Evolutionary conservation across 805 yeast genomes (phyloP).

Genomic region (Candida endomychidarum): DNA sequence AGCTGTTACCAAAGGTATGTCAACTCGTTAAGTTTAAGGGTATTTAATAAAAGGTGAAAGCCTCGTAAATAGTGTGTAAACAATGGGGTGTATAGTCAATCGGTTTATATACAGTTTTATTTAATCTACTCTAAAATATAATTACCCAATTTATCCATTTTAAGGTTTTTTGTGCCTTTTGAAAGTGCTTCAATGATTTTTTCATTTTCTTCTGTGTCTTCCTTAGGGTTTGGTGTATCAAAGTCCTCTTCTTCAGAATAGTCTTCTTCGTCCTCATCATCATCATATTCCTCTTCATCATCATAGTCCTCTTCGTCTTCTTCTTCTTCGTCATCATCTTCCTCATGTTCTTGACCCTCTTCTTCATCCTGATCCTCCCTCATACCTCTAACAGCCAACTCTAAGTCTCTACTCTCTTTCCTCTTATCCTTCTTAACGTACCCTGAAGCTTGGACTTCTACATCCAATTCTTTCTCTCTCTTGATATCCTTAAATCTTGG

Average conservation of each 20-base stretch:
- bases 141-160: slow-evolving; percentile 82
- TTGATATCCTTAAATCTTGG: slow-evolving; percentile 78
- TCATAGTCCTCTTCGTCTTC: slow-evolving; percentile 48
- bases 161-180: slow-evolving; percentile 60
- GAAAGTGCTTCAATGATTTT: slow-evolving; percentile 71
- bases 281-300: slow-evolving; percentile 25
- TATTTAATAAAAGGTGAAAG: neutral
- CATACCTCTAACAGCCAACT: slow-evolving; percentile 71
- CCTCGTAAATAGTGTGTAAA: slow-evolving; percentile 12
- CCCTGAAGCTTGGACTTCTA: slow-evolving; percentile 92
- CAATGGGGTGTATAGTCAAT: slow-evolving; percentile 8
- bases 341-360: slow-evolving; percentile 17
- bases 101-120: slow-evolving; percentile 9
- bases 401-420: slow-evolving; percentile 50
- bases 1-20: slow-evolving; percentile 99
- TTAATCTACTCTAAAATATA: slow-evolving; percentile 62
- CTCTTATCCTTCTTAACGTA: slow-evolving; percentile 48
- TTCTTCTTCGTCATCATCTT: slow-evolving; percentile 29
- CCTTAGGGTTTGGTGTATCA: slow-evolving; percentile 12
- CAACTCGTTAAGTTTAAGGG: slow-evolving; percentile 73
- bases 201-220: slow-evolving; percentile 37
- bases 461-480: slow-evolving; percentile 70
- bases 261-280: slow-evolving; percentile 32
- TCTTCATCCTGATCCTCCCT: slow-evolving; percentile 30
- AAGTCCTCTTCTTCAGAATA: slow-evolving; percentile 19